Conservation (phyloP, 257 asterid species). For the Haberlea rhodopensis region DNA sequence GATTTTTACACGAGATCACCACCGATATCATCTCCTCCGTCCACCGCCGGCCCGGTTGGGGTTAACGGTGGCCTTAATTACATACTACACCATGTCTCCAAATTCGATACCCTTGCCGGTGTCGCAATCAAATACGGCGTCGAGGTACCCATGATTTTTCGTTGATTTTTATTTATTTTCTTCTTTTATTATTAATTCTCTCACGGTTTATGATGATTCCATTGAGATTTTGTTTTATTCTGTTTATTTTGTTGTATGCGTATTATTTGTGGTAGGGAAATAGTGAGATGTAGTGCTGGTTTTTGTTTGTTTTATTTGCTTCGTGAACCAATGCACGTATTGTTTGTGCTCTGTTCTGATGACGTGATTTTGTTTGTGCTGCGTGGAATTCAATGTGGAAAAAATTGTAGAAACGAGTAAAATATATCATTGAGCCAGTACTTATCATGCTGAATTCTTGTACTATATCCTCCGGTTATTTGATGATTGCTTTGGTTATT, state of each 20-base stretch:
- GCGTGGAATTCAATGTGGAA: no score
- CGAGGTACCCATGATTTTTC: constrained; percentile 43
- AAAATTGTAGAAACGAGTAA: no score
- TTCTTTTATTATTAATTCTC: no score
- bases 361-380: not conserved
- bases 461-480: not conserved
- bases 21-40: constrained; percentile 32
- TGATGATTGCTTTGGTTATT: not conserved
- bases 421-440: not conserved
- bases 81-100: constrained; percentile 52
- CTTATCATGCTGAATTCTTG: not conserved
- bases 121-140: constrained; percentile 84
- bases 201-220: not conserved
- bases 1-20: constrained; percentile 24
- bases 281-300: not conserved
- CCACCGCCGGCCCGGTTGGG: constrained; percentile 24
- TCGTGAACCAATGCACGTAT: not conserved
- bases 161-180: no score
- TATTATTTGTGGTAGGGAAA: not conserved
- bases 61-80: constrained; percentile 35
- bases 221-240: not conserved
- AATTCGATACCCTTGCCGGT: constrained; percentile 72
- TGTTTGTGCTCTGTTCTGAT: not conserved
- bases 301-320: constrained; percentile 18
- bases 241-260: not conserved